Percentiles rank a stretch among this genome's conserved stretches.
Evolutionary conservation across 2,329 filamentous ascomycete genomes (phyloP).

Genomic region (Sodiomyces alkalinus): DNA sequence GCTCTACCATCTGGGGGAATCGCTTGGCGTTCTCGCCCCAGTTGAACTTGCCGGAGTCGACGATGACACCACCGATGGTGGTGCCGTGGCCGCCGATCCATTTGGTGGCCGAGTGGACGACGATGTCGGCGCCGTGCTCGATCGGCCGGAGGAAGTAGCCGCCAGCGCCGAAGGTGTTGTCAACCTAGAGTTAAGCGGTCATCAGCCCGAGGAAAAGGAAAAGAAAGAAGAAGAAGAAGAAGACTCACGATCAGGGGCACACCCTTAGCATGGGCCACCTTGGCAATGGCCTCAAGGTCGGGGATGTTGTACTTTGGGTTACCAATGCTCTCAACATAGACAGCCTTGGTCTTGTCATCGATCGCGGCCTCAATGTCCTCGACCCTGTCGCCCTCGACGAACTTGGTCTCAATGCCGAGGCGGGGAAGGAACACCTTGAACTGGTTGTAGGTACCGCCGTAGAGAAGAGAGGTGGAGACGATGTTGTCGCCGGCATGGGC

Average conservation of each 20-base stretch:
- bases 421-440: slow-evolving; percentile 81
- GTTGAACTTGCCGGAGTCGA: slow-evolving; percentile 86
- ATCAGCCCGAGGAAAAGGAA: neutral
- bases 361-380: slow-evolving; percentile 70
- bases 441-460: slow-evolving; percentile 95
- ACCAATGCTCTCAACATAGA: slow-evolving; percentile 85
- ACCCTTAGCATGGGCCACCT: slow-evolving; percentile 55
- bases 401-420: slow-evolving; percentile 80
- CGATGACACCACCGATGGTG: slow-evolving; percentile 71
- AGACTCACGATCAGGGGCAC: slow-evolving; percentile 45
- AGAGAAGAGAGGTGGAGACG: slow-evolving; percentile 76
- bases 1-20: slow-evolving; percentile 89
- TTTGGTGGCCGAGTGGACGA: slow-evolving; percentile 89
- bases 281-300: slow-evolving; percentile 75
- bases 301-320: slow-evolving; percentile 91
- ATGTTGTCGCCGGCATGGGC: slow-evolving; percentile 86
- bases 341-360: slow-evolving; percentile 83
- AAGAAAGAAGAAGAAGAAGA: neutral
- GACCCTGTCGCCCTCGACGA: slow-evolving; percentile 65
- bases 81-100: slow-evolving; percentile 96
- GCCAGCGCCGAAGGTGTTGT: slow-evolving; percentile 92
- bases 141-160: slow-evolving; percentile 81
- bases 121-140: slow-evolving; percentile 81
- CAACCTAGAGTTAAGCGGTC: slow-evolving; percentile 38
- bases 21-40: slow-evolving; percentile 73